Evolutionary conservation across 306 rosid species (phyloP), one percentile per base, ranked within the genome.

Genomic region (Corylus heterophylla): DNA sequence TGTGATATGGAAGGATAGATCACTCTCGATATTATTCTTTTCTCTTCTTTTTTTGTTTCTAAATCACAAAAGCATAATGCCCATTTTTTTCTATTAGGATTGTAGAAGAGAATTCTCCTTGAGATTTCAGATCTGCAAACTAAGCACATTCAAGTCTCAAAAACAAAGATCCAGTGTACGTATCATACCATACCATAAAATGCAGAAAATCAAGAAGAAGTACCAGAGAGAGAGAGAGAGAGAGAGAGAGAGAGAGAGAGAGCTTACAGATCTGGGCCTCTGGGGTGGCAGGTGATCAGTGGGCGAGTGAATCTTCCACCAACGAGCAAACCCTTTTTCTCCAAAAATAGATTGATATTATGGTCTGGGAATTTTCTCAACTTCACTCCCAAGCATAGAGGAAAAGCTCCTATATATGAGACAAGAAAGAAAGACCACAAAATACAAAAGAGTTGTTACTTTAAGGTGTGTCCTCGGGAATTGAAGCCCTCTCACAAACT

Each of bases 381-480:
- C 77, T 77, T 61, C 55, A 66, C 70, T 51, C 62, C 80, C 75
- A 54, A 54, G 45, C 48, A 49, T 13, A 52, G 74, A 76, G 48
- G 69, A 77, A 48, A 48, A 77, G 82, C 73, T 66, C 74, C 78
- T 73, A 74, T 47, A 52, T n/a, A 79, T 25, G 86, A 85, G 87
- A 84, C 85, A 74, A 61, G 76, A 75, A 76, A 85, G 85, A 86
- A 76, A 47, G 72, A 71, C 81, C 54, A 61, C 7, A 20, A 12
- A 61, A 78, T 81, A 73, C 84, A 47, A 54, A 51, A 59, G 75
- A 22, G 14, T 27, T 52, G 74, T 4, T 47, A 37, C 37, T 47
- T 22, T 49, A 35, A 22, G n/a, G 18, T 45, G 22, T 14, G 13
- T 70, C 86, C 86, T 89, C 74, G 89, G 92, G 85, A 89, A 85